These are phyloP conservation scores for Neocucurbitaria cava DNA, from an alignment of 2,329 filamentous ascomycete genomes.

Conservation along the genomic window DNA sequence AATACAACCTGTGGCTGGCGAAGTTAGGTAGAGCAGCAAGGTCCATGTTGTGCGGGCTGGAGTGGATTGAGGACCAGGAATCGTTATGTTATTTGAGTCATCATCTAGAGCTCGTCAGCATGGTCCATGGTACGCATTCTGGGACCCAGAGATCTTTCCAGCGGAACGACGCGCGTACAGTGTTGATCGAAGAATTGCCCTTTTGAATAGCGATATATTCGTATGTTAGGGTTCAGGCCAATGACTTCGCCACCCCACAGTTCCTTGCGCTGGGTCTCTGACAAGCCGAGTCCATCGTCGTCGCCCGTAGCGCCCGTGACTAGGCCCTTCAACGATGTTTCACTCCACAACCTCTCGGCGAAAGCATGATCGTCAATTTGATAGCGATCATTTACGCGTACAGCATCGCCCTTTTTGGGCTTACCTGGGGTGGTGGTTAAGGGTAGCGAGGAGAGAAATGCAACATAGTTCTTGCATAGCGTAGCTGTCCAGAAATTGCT, in stretches of 20 bases:
- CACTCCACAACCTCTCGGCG: constrained; percentile 76
- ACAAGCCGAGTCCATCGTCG: constrained; percentile 35
- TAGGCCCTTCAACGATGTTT: constrained; percentile 75
- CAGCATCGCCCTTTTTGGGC: constrained; percentile 80
- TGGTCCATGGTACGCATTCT: background rate
- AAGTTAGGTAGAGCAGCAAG: constrained; percentile 84
- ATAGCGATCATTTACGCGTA: constrained; percentile 88
- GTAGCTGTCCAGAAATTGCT: constrained; percentile 76
- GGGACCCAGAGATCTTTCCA: background rate
- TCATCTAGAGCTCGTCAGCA: constrained; percentile 64
- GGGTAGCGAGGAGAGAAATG: constrained; percentile 74
- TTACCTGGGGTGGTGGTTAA: constrained; percentile 78
- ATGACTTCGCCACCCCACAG: constrained; percentile 81
- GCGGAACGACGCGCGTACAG: constrained; percentile 65
- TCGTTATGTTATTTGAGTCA: constrained; percentile 76
- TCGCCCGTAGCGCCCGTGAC: constrained; percentile 48
- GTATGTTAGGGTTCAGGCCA: constrained; percentile 87
- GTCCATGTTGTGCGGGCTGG: constrained; percentile 86
- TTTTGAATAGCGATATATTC: constrained; percentile 84
- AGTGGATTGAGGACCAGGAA: constrained; percentile 53
- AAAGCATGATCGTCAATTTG: constrained; percentile 80
- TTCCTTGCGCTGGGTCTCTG: constrained; percentile 41
- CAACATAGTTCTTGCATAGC: constrained; percentile 77
- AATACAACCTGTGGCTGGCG: constrained; percentile 72
- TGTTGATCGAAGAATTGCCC: constrained; percentile 94